Evolutionary conservation across 805 yeast genomes (phyloP).

Genomic region (Myxozyma sirexii): DNA sequence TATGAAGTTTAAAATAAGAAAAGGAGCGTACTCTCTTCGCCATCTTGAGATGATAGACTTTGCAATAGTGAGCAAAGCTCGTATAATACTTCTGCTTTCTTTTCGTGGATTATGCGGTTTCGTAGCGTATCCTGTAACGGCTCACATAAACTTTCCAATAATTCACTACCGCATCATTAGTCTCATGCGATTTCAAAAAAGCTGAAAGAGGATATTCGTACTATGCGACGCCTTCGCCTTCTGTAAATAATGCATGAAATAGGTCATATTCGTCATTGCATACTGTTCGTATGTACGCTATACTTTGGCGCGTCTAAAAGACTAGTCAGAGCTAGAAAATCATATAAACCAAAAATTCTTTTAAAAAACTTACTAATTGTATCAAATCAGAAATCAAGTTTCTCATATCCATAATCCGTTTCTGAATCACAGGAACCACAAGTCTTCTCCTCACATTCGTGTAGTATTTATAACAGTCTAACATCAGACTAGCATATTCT

Average conservation of each 20-base stretch:
- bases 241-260: slow-evolving; percentile 58
- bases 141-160: slow-evolving; percentile 68
- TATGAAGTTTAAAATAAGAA: not conserved
- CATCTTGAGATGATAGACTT: slow-evolving; percentile 39
- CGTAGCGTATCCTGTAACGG: slow-evolving; percentile 76
- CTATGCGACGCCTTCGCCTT: slow-evolving; percentile 47
- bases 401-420: slow-evolving; percentile 44
- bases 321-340: not conserved
- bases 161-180: slow-evolving; percentile 41
- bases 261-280: slow-evolving; percentile 63
- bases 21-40: slow-evolving; percentile 16
- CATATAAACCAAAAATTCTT: not conserved
- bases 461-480: slow-evolving; percentile 67
- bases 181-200: not conserved
- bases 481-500: slow-evolving; percentile 67
- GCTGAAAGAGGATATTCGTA: not conserved
- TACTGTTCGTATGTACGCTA: slow-evolving; percentile 61
- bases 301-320: slow-evolving; percentile 55
- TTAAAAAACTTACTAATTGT: slow-evolving; percentile 43
- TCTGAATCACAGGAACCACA: slow-evolving; percentile 48
- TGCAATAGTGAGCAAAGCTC: slow-evolving; percentile 70
- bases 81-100: slow-evolving; percentile 67
- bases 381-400: slow-evolving; percentile 49
- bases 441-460: slow-evolving; percentile 59
- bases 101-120: slow-evolving; percentile 67